Evolutionary conservation across 2,329 filamentous ascomycete species (phyloP), one percentile per base, ranked within the genome.

Genomic region (Exserohilum turcica): DNA sequence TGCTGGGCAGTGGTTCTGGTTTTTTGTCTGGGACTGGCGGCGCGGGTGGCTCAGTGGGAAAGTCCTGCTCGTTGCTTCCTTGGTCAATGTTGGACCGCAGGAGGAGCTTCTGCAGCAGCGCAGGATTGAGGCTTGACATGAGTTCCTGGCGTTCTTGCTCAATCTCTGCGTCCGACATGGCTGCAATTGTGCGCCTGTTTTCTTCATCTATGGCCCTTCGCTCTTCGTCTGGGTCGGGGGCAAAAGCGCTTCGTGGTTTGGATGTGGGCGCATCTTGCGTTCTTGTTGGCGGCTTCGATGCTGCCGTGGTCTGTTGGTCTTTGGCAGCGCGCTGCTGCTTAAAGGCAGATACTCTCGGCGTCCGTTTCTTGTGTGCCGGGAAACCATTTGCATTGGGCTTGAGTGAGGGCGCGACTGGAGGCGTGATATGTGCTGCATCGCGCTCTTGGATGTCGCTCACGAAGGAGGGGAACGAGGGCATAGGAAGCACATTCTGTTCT

Each of bases 161-260:
- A 53, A 97, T 96, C 74, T 97, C 91, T 32, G 85, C 83, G 0
- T 85, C 78, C 1, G 89, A 89, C 94, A 99, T 97, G 21, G 81
- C 79, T 12, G 86, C 86, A 40, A 99, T 74, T 55, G 84, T 84
- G 52, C 86, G 82, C 38, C 78, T 84, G 67, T 97, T 99, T 72
- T 97, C 92, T 61, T 86, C 82, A 66, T 93, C 89, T 71, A 99
- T 97, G 5, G 82, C 80, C 57, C 78, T 78, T 66, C 84, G 86
- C 68, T 96, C 92, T 37, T 82, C 79, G 9, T 81, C 36, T 79
- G 52, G 48, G 44, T 65, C 64, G 46, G 58, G 52, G 6, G 38
- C 52, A 16, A 54, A 45, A 38, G 59, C 59, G 29, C 48, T 55
- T 9, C 48, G 59, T 35, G 59, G 51, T 50, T 58, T 54, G 37